phyloP scores from a whole-genome alignment of 2,329 filamentous ascomycete genomes.

The Cephalotrichum gorgonifer region DNA sequence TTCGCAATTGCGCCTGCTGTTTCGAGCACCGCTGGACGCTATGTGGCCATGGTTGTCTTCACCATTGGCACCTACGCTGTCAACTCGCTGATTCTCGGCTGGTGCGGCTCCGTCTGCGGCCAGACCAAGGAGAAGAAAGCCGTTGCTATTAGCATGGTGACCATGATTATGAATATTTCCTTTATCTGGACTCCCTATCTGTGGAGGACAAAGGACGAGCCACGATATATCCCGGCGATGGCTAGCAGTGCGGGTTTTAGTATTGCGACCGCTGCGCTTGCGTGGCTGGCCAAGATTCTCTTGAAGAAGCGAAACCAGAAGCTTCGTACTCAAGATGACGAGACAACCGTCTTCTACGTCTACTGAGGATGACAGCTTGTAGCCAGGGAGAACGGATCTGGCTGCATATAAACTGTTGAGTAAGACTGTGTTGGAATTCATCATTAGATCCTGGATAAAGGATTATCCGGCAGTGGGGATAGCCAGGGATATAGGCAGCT shows the following conservation, averaged over 20 bases:
- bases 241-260: slow-evolving; percentile 16
- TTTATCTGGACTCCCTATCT: slow-evolving; percentile 36
- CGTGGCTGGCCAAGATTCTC: slow-evolving; percentile 15
- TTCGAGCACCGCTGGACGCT: slow-evolving; percentile 10
- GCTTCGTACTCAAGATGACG: slow-evolving; percentile 8
- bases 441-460: too few relatives aligned
- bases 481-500: too few relatives aligned
- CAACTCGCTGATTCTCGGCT: slow-evolving; percentile 31
- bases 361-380: too few relatives aligned
- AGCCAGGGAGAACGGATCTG: too few relatives aligned
- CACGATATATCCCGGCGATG: slow-evolving; percentile 30
- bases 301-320: slow-evolving; percentile 15
- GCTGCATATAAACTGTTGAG: too few relatives aligned
- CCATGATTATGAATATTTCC: slow-evolving; percentile 28
- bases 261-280: slow-evolving; percentile 12
- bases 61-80: slow-evolving; percentile 25
- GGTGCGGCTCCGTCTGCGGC: slow-evolving; percentile 27
- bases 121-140: slow-evolving; percentile 34
- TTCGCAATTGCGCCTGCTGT: slow-evolving; percentile 13
- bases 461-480: too few relatives aligned
- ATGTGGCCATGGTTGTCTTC: slow-evolving; percentile 25
- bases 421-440: too few relatives aligned
- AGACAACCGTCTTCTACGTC: slow-evolving; percentile 15
- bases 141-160: slow-evolving; percentile 28
- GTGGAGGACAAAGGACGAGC: slow-evolving; percentile 27